Evolutionary conservation across 169 alveolate species (phyloP).

Genomic region (Plasmodium berghei): DNA sequence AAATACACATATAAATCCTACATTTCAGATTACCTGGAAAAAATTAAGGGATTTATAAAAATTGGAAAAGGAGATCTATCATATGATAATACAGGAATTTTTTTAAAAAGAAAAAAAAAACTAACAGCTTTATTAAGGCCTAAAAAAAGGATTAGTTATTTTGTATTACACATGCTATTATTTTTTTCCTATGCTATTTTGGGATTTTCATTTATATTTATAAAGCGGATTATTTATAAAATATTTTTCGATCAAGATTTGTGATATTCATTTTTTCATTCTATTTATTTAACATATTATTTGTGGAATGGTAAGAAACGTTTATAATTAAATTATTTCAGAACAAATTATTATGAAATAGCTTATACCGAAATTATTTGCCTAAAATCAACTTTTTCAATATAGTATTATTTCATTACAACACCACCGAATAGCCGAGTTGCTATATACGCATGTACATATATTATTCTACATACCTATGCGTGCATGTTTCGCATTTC

Average conservation of each 20-base stretch:
- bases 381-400: no score
- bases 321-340: no score
- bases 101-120: conserved; percentile 22
- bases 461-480: no score
- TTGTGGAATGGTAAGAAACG: no score
- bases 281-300: no score
- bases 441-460: no score
- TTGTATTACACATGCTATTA: conserved; percentile 22
- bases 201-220: conserved; percentile 27
- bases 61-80: conserved; percentile 15
- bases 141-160: conserved; percentile 20
- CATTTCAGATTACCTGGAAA: conserved; percentile 6
- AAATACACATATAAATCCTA: background rate
- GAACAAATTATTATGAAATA: background rate
- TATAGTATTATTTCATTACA: no score
- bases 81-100: background rate
- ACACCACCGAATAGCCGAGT: no score
- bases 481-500: no score
- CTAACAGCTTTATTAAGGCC: conserved; percentile 3
- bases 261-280: background rate
- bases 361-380: background rate
- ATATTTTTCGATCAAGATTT: conserved; percentile 56
- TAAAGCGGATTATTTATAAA: conserved; percentile 21
- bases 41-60: background rate
- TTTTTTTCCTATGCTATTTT: conserved; percentile 39